phyloP scores from a whole-genome alignment of 2,329 filamentous ascomycete genomes.

The Metarhizium robertsii region DNA sequence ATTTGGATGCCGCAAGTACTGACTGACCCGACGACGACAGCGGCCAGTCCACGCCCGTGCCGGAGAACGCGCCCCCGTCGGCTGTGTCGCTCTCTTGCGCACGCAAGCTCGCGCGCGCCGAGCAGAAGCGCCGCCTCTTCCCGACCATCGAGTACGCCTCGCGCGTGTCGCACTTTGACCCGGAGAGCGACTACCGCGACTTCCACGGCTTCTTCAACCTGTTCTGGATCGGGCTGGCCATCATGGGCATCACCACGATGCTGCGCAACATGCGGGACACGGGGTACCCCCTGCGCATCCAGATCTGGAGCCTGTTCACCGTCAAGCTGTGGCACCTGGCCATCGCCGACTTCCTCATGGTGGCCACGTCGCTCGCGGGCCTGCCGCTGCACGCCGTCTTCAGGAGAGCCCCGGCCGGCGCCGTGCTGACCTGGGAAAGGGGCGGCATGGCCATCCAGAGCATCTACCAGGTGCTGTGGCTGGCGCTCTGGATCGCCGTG shows the following conservation, averaged over 20 bases:
- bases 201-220: slow-evolving; percentile 97
- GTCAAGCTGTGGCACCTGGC: slow-evolving; percentile 83
- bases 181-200: slow-evolving; percentile 81
- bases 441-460: slow-evolving; percentile 79
- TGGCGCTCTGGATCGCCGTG: slow-evolving; percentile 71
- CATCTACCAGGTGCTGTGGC: slow-evolving; percentile 69
- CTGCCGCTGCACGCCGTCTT: slow-evolving; percentile 66
- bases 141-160: slow-evolving; percentile 87
- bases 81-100: slow-evolving; percentile 77
- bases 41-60: slow-evolving; percentile 73
- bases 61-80: slow-evolving; percentile 87
- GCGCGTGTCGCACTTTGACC: slow-evolving; percentile 92
- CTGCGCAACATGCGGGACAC: slow-evolving; percentile 90
- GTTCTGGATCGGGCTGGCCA: slow-evolving; percentile 94
- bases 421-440: slow-evolving; percentile 59
- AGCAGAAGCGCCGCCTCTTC: slow-evolving; percentile 77
- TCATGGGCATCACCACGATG: slow-evolving; percentile 95
- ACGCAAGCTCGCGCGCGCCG: slow-evolving; percentile 71
- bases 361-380: slow-evolving; percentile 60
- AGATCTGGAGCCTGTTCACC: slow-evolving; percentile 83
- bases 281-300: slow-evolving; percentile 71
- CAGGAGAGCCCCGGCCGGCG: slow-evolving; percentile 39
- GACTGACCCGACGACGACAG: slow-evolving; percentile 30
- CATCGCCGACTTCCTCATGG: slow-evolving; percentile 79
- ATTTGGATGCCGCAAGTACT: neutral